phyloP scores from a whole-genome alignment of 257 asterid species.

The Capsicum pubescens region DNA sequence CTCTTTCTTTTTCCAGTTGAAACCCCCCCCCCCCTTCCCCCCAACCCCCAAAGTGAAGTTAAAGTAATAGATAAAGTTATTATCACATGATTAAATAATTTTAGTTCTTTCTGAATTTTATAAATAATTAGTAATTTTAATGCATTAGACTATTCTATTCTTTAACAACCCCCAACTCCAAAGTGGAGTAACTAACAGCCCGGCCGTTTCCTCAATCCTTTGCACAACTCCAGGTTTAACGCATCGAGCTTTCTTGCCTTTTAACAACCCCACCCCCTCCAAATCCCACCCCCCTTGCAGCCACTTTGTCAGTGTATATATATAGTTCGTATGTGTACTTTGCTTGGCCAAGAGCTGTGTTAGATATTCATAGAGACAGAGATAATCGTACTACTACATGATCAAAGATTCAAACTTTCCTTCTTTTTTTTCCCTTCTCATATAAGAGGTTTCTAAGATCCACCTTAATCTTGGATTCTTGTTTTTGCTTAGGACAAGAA shows the following conservation, averaged over 20 bases:
- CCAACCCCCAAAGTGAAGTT: no score
- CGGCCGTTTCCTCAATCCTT: no score
- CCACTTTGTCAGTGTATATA: background rate
- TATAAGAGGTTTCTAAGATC: background rate
- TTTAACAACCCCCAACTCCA: no score
- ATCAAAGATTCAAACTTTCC: constrained; percentile 17
- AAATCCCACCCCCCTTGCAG: background rate
- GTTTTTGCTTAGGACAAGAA: background rate
- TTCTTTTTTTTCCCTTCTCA: background rate
- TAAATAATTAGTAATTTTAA: no score
- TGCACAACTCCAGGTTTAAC: no score
- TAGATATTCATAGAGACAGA: background rate
- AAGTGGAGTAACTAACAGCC: no score
- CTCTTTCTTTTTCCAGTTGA: constrained; percentile 11
- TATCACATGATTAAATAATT: no score
- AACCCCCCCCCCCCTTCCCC: background rate
- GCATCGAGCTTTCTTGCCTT: no score
- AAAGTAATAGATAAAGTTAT: no score
- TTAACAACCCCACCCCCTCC: no score
- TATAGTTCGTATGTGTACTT: background rate
- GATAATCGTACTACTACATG: background rate
- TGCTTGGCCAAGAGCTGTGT: background rate
- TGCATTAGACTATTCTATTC: no score
- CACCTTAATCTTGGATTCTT: background rate
- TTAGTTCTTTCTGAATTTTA: no score